These are phyloP conservation scores for Candida gigantensis DNA, from an alignment of 1,139 yeast species.

Conservation along the genomic window DNA sequence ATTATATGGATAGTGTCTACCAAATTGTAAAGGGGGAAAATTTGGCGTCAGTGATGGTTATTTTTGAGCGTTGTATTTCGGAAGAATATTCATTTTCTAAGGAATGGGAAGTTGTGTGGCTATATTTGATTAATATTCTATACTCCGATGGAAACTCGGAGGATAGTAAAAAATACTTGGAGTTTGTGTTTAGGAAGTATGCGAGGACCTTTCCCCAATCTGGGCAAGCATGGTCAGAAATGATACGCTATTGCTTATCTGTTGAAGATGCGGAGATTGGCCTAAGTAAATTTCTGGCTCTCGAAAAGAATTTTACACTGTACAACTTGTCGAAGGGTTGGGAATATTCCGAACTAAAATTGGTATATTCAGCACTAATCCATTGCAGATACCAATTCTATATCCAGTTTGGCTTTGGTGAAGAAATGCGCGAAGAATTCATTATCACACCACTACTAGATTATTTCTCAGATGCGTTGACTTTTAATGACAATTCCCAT, in stretches of 20 bases:
- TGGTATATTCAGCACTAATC: too few species aligned
- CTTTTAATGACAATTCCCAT: conserved; percentile 34
- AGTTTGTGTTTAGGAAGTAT: conserved; percentile 20
- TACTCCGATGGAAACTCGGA: conserved; percentile 7
- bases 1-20: conserved; percentile 31
- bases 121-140: conserved; percentile 18
- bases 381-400: too few species aligned
- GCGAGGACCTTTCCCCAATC: conserved; percentile 25
- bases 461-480: too few species aligned
- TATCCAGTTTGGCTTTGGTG: too few species aligned
- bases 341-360: too few species aligned
- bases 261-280: too few species aligned
- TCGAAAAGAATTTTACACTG: too few species aligned
- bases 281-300: too few species aligned
- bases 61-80: conserved; percentile 26
- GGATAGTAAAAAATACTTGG: conserved; percentile 11
- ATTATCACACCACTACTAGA: too few species aligned
- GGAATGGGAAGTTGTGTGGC: conserved; percentile 31
- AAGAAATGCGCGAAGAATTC: too few species aligned
- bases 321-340: too few species aligned
- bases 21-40: conserved; percentile 18
- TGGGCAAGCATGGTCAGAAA: conserved; percentile 32
- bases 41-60: conserved; percentile 16
- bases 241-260: conserved; percentile 24
- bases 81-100: conserved; percentile 11